Base-by-base conservation (phyloP, 2,329 filamentous ascomycete genomes). In the Ophiostoma pallidulum region DNA sequence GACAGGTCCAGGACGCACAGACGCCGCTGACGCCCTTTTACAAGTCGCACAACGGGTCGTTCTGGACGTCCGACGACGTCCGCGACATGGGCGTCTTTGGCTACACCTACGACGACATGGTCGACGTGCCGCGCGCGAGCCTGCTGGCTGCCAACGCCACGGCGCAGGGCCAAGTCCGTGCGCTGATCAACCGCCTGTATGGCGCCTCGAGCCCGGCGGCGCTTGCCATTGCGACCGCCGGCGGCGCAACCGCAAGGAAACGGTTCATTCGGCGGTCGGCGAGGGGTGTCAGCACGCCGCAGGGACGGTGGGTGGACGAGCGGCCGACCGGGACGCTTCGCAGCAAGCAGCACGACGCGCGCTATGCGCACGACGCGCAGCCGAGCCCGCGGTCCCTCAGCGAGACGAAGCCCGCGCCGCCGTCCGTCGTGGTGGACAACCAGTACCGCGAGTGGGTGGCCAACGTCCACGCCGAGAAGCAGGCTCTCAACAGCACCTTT, bases 101-200 rank as follows among this genome's bases (percentile, higher is more conserved):
- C 13, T 92, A 92, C 60, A 80, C 78, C 0, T 94, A 94, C 59
- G 71, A 78, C 0, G 86, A 91, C 55, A 52, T 63, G 59, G 56
- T 54, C 45, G 65, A 61, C 7, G 29, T 54, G 14, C 47, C 54
- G 8, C 44, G 18, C 8, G 18, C 47, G 53, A 62, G 59, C 53
- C 12, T 51, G 29, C 26, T 18, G 1, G 16, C 12, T 1, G 63
- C 57, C 52, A 65, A 57, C 47, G 47, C 60, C 24, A 63, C 65
- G 59, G 61, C 58, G 62, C 55, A 51, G 58, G 50, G 63, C 0
- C 64, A 73, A 6, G 69, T 80, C 24, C 66, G 67, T 38, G 62
- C 63, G 2, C 62, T 70, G 1, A 70, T 90, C 55, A 86, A 85
- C 58, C 64, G 59, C 3, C 66, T 84, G 0, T 84, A 85, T 58